A percentile compares a stretch with the other conserved stretches of the same genome.
phyloP scores from a whole-genome alignment of 768 basidiomycete species.

The Pilatotrama ljubarskyi region DNA sequence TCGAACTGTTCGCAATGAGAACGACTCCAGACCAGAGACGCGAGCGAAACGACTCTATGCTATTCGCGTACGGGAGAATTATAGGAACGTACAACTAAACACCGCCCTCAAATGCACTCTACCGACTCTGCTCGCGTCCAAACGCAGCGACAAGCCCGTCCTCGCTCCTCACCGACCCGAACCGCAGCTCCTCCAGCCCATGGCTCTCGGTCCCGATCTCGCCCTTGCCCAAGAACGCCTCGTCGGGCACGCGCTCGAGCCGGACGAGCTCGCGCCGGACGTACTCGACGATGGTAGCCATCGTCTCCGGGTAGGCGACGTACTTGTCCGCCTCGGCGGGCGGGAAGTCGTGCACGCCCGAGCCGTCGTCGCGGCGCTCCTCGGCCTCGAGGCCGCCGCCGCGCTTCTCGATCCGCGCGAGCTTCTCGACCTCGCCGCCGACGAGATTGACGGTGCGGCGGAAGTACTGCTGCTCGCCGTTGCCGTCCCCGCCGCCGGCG shows the following conservation, averaged over 20 bases:
- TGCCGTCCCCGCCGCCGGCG: constrained; percentile 19
- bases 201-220: constrained; percentile 36
- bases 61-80: background rate
- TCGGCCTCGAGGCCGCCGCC: constrained; percentile 47
- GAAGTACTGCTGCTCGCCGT: constrained; percentile 34
- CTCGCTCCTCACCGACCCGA: constrained; percentile 29
- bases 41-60: no score
- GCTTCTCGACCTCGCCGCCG: constrained; percentile 62
- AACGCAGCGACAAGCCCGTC: constrained; percentile 2
- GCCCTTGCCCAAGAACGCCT: constrained; percentile 34
- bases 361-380: constrained; percentile 62
- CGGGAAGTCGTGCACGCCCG: constrained; percentile 71
- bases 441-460: constrained; percentile 70
- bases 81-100: constrained; percentile 1
- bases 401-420: constrained; percentile 49
- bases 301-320: constrained; percentile 70
- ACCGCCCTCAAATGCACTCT: background rate
- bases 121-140: background rate
- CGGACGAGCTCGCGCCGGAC: constrained; percentile 70
- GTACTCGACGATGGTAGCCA: constrained; percentile 70
- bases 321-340: constrained; percentile 64
- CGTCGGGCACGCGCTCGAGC: constrained; percentile 57
- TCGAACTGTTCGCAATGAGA: no score
- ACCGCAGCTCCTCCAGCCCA: constrained; percentile 31
- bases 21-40: no score